Evolutionary conservation across 2,329 filamentous ascomycete species (phyloP).

Genomic region (Didymella glomerata): DNA sequence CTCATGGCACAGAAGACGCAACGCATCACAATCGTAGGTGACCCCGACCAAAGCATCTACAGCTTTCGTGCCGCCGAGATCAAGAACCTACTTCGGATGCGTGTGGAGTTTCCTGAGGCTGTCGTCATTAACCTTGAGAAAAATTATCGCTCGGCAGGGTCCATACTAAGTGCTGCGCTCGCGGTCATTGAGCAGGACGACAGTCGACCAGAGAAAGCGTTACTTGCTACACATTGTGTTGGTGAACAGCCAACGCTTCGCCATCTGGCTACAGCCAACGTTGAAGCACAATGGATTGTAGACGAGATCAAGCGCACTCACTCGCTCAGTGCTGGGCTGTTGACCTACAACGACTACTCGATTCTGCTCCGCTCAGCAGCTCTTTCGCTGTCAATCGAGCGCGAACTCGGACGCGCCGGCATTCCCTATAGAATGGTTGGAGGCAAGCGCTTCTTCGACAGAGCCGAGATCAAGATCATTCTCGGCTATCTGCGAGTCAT

Average conservation of each 20-base stretch:
- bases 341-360: slow-evolving; percentile 80
- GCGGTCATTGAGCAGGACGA: slow-evolving; percentile 91
- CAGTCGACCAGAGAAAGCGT: slow-evolving; percentile 77
- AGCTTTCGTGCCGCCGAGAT: slow-evolving; percentile 94
- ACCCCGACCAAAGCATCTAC: slow-evolving; percentile 98
- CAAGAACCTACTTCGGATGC: slow-evolving; percentile 82
- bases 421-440: slow-evolving; percentile 93
- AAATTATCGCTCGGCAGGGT: slow-evolving; percentile 91
- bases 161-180: slow-evolving; percentile 81
- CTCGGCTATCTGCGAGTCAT: slow-evolving; percentile 89
- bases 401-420: slow-evolving; percentile 78
- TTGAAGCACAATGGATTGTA: slow-evolving; percentile 89
- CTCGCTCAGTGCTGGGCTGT: slow-evolving; percentile 74
- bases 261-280: slow-evolving; percentile 71
- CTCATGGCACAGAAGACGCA: slow-evolving; percentile 77
- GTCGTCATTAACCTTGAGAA: slow-evolving; percentile 87
- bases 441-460: slow-evolving; percentile 90
- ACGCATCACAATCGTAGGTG: slow-evolving; percentile 92
- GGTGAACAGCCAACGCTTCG: slow-evolving; percentile 84
- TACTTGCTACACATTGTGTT: slow-evolving; percentile 80
- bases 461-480: slow-evolving; percentile 84
- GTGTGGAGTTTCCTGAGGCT: slow-evolving; percentile 77
- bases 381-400: slow-evolving; percentile 86
- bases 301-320: slow-evolving; percentile 78
- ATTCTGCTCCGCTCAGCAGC: slow-evolving; percentile 86